Evolutionary conservation across 192 early-diverging fungal species (phyloP).

Genomic region (Geosiphon pyriformis): DNA sequence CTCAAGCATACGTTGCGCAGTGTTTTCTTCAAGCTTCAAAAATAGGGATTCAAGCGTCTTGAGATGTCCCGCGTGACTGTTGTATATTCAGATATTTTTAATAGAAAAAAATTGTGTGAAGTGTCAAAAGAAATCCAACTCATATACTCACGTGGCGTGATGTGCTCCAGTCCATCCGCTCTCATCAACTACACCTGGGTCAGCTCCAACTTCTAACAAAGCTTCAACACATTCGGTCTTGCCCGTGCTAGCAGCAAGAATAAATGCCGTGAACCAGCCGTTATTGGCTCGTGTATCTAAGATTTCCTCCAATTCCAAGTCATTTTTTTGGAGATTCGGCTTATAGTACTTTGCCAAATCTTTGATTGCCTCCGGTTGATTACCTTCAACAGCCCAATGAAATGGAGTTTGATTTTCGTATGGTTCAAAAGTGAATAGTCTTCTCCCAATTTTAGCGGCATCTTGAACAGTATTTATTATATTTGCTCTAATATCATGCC

Average conservation of each 20-base stretch:
- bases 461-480: constrained; percentile 1
- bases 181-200: constrained; percentile 2
- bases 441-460: not conserved
- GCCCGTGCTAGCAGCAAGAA: not conserved
- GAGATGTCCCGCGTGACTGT: not conserved
- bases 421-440: not conserved
- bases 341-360: not conserved
- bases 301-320: not conserved
- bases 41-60: not conserved
- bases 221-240: not conserved
- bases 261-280: not conserved
- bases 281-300: not conserved
- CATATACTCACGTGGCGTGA: constrained; percentile 7
- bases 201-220: constrained; percentile 12
- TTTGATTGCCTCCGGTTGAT: not conserved
- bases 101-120: too few relatives aligned
- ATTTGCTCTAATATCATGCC: not conserved
- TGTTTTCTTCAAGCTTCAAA: not conserved
- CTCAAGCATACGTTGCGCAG: constrained; percentile 1
- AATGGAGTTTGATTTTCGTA: constrained; percentile 5
- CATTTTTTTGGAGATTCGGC: not conserved
- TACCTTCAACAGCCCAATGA: constrained; percentile 14
- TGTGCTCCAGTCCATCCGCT: not conserved
- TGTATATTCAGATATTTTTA: not conserved
- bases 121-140: not conserved